phyloP scores from a whole-genome alignment of 805 yeast genomes.

The Hanseniaspora nectarophila region DNA sequence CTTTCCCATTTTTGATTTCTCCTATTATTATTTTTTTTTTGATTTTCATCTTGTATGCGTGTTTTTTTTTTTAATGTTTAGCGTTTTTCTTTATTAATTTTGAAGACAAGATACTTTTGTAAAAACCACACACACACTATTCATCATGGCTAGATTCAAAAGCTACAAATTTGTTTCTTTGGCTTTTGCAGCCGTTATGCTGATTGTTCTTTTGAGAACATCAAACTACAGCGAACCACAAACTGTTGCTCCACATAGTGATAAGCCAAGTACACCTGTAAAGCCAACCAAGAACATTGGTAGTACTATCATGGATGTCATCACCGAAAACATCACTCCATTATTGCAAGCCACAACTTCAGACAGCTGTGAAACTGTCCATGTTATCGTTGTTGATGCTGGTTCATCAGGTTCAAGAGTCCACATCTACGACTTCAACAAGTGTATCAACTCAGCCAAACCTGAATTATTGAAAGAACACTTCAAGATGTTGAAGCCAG shows the following conservation, averaged over 20 bases:
- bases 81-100: too few relatives aligned
- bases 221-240: conserved; percentile 6
- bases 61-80: too few relatives aligned
- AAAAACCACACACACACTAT: neutral
- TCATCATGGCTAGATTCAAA: conserved; percentile 8
- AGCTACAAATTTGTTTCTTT: conserved; percentile 12
- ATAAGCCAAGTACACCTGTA: neutral
- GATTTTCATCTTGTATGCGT: too few relatives aligned
- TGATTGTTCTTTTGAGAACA: conserved; percentile 9
- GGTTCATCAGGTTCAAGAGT: conserved; percentile 96
- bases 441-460: conserved; percentile 53
- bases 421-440: conserved; percentile 84
- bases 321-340: conserved; percentile 6
- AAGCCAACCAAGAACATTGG: neutral
- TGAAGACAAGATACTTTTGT: too few relatives aligned
- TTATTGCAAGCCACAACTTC: conserved; percentile 2
- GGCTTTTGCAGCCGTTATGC: conserved; percentile 13
- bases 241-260: too few relatives aligned
- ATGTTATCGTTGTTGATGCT: conserved; percentile 91
- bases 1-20: too few relatives aligned
- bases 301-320: neutral
- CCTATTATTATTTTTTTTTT: neutral
- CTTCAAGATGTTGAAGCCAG: conserved; percentile 85
- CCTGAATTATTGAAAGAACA: conserved; percentile 70
- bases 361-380: conserved; percentile 30